These are phyloP conservation scores for Ilex paraguariensis DNA, from an alignment of 305 asterid genomes.

Conservation along the genomic window DNA sequence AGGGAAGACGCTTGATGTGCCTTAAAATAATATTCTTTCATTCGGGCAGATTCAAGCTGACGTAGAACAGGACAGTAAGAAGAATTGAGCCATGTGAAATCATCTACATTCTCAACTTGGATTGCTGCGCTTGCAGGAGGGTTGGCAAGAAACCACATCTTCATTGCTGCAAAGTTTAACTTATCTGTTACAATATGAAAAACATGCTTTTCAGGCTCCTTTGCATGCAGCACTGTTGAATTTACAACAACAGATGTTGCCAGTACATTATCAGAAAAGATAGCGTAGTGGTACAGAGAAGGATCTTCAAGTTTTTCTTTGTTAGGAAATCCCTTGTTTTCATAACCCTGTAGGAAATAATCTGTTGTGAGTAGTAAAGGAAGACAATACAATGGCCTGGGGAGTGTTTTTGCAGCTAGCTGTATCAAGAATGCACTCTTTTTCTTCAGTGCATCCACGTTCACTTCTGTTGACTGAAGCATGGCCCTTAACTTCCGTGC, in stretches of 20 bases:
- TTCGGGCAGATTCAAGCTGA: slow-evolving; percentile 90
- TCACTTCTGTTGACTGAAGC: slow-evolving; percentile 86
- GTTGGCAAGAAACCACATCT: slow-evolving; percentile 95
- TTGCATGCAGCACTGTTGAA: slow-evolving; percentile 81
- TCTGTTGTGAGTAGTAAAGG: slow-evolving; percentile 81
- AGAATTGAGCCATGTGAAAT: slow-evolving; percentile 92
- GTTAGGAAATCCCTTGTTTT: slow-evolving; percentile 52
- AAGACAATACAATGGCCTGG: slow-evolving; percentile 88
- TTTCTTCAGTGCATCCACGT: slow-evolving; percentile 56
- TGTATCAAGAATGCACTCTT: slow-evolving; percentile 90
- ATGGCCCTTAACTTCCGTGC: slow-evolving; percentile 89
- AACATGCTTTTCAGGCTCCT: slow-evolving; percentile 85
- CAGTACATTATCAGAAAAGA: slow-evolving; percentile 91
- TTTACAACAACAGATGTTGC: slow-evolving; percentile 96
- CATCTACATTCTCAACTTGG: slow-evolving; percentile 84
- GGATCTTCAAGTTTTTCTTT: slow-evolving; percentile 83
- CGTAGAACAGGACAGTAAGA: slow-evolving; percentile 95
- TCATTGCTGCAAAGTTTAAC: slow-evolving; percentile 93
- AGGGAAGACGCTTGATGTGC: slow-evolving; percentile 85
- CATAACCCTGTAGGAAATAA: slow-evolving; percentile 57
- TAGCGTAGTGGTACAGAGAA: slow-evolving; percentile 80
- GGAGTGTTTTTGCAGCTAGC: slow-evolving; percentile 95
- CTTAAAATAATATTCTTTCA: slow-evolving; percentile 94
- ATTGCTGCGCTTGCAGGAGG: slow-evolving; percentile 71
- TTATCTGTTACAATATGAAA: slow-evolving; percentile 96